Evolutionary conservation across 371 early-diverging fungal genomes (phyloP).

Genomic region (Apophysomyces sp.): DNA sequence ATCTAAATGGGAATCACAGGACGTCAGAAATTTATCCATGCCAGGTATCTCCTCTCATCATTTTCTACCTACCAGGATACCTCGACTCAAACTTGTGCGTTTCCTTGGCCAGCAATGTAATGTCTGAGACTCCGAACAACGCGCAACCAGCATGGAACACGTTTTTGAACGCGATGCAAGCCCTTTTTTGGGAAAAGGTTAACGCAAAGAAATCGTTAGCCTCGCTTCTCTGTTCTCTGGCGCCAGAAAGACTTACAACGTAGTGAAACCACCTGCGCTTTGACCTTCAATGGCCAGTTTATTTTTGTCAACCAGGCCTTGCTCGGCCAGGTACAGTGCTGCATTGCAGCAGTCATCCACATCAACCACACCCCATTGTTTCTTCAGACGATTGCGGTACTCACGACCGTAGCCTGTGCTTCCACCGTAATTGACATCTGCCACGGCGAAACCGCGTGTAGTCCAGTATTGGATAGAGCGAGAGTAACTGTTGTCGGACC

Average conservation of each 20-base stretch:
- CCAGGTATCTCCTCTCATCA: not conserved
- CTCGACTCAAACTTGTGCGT: conserved; percentile 80
- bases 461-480: conserved; percentile 72
- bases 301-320: conserved; percentile 58
- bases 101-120: conserved; percentile 63
- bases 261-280: conserved; percentile 75
- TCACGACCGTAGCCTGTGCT: conserved; percentile 73
- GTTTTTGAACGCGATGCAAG: conserved; percentile 67
- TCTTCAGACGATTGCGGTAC: conserved; percentile 69
- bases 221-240: not conserved
- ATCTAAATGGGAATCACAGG: conserved; percentile 9
- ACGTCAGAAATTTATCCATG: not conserved
- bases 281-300: conserved; percentile 68
- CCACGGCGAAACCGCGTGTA: conserved; percentile 73
- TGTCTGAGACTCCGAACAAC: conserved; percentile 70
- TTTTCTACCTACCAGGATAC: conserved; percentile 45
- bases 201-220: not conserved
- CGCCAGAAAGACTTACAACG: conserved; percentile 27
- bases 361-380: conserved; percentile 73
- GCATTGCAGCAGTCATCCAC: conserved; percentile 77
- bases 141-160: conserved; percentile 74
- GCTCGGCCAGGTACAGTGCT: conserved; percentile 59
- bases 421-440: conserved; percentile 79
- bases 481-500: conserved; percentile 32
- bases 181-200: too few relatives aligned